Percentiles rank a stretch among this genome's conserved stretches.
Conservation (phyloP, 1,139 yeast genomes). For the Keqinozyma sinolaborantium region DNA sequence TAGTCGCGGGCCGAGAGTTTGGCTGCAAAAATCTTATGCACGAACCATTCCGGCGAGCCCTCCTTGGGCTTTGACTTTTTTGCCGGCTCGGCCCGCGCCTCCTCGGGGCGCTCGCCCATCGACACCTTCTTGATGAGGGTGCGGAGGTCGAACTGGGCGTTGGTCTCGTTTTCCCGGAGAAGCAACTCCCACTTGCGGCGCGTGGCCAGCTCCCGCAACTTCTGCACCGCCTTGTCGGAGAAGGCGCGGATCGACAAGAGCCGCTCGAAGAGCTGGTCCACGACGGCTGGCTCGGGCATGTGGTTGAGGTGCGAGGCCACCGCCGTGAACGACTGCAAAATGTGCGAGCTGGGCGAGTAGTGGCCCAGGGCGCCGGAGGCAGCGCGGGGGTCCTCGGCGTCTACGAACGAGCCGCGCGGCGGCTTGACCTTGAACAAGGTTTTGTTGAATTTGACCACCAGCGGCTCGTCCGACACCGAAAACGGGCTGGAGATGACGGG, state of each 20-base stretch:
- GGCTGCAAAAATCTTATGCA: conserved; percentile 32
- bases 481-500: neutral
- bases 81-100: neutral
- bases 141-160: conserved; percentile 32
- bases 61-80: conserved; percentile 19
- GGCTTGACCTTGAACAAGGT: neutral
- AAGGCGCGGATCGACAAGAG: conserved; percentile 37
- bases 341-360: conserved; percentile 6
- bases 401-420: neutral
- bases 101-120: conserved; percentile 1
- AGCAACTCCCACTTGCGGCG: conserved; percentile 45
- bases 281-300: conserved; percentile 34
- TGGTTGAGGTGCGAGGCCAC: conserved; percentile 29
- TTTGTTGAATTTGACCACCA: neutral
- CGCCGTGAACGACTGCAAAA: conserved; percentile 31
- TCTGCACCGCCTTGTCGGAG: conserved; percentile 29
- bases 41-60: conserved; percentile 45
- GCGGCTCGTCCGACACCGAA: too few relatives aligned
- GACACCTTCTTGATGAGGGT: conserved; percentile 9
- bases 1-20: conserved; percentile 32
- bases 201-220: conserved; percentile 29
- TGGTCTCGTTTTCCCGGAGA: conserved; percentile 39
- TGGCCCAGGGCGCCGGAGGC: neutral
- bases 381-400: neutral
- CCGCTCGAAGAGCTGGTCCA: conserved; percentile 37